Base-by-base conservation (phyloP, 805 yeast genomes). In the Candida palmyrensis region DNA sequence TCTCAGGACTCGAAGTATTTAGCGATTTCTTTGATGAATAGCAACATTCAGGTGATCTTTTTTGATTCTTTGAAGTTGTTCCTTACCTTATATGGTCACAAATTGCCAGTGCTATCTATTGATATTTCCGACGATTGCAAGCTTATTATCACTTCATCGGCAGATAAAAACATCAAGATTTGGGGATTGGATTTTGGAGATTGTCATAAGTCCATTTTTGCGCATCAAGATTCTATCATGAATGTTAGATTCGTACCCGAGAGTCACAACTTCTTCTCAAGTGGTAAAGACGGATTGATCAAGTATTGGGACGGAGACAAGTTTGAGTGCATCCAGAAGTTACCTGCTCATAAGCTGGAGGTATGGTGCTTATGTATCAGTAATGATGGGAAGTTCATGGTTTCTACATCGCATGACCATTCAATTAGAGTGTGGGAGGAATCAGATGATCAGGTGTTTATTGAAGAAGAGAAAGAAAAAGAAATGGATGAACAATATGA, bases 141-240 rank as follows among this genome's bases (percentile, higher is more conserved):
- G 57, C 56, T 92, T 45, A 73, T 92, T 40, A 78, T 90, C 34
- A 86, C 97, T 0, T 85, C 96, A 3, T 87, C 97, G 1, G 98
- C 98, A 0, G 99, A 92, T 61, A 92, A 92, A 59, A 92, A 92
- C 58, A 85, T 92, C 53, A 88, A 94, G 61, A 83, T 92, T 37
- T 92, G 99, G 99, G 99, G 99, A 32, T 66, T 92, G 38, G 98
- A 92, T 57, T 92, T 92, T 59, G 99, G 99, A 60, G 99, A 92
- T 59, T 92, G 98, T 68, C 98, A 92, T 59, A 83, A 82, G 55
- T 90, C 97, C 2, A 77, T 92, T 18, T 92, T 92, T 57, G 99
- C 95, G 1, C 99, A 92, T 55, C 95, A 88, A 51, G 99, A 92
- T 56, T 82, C 96, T 3, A 85, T 92, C 38, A 86, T 90, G 95